A percentile compares a stretch with the other conserved stretches of the same genome.
phyloP scores from a whole-genome alignment of 305 asterid species.

The Fraxinus sp. region DNA sequence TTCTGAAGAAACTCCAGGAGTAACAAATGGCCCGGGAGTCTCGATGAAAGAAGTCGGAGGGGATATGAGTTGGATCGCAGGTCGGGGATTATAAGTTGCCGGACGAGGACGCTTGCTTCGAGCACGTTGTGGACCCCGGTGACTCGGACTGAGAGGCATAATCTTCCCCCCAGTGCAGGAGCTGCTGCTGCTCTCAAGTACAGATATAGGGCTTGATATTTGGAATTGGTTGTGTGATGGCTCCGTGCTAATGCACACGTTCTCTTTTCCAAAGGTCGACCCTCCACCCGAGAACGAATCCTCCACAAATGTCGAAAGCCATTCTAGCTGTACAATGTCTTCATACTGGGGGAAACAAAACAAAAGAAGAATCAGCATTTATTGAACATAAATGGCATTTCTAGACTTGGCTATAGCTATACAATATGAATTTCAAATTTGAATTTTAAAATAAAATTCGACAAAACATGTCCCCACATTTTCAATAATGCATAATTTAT shows the following conservation, averaged over 20 bases:
- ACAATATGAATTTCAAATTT: neutral
- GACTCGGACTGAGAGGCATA: constrained; percentile 47
- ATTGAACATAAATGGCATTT: neutral
- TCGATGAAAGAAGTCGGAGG: constrained; percentile 40
- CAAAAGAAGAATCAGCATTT: neutral
- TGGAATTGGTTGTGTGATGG: constrained; percentile 40
- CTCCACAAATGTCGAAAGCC: constrained; percentile 87
- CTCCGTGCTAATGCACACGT: constrained; percentile 29
- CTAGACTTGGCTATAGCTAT: neutral
- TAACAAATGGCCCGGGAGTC: constrained; percentile 34
- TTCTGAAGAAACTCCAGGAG: constrained; percentile 3
- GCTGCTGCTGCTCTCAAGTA: constrained; percentile 67
- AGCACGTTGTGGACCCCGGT: constrained; percentile 82
- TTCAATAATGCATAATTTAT: too few species aligned
- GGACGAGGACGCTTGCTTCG: constrained; percentile 96
- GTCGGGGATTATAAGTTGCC: constrained; percentile 58
- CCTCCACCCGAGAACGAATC: constrained; percentile 77
- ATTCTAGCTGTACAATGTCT: constrained; percentile 83
- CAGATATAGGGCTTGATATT: constrained; percentile 73
- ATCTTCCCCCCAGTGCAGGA: constrained; percentile 47
- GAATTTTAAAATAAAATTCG: neutral
- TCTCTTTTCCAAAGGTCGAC: constrained; percentile 56
- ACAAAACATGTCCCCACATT: neutral
- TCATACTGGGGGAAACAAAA: constrained; percentile 56
- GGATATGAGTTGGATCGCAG: constrained; percentile 52